A percentile compares a stretch with the other conserved stretches of the same genome.
phyloP scores from a whole-genome alignment of 1,139 yeast species.

The Saccharomyces uvarum region DNA sequence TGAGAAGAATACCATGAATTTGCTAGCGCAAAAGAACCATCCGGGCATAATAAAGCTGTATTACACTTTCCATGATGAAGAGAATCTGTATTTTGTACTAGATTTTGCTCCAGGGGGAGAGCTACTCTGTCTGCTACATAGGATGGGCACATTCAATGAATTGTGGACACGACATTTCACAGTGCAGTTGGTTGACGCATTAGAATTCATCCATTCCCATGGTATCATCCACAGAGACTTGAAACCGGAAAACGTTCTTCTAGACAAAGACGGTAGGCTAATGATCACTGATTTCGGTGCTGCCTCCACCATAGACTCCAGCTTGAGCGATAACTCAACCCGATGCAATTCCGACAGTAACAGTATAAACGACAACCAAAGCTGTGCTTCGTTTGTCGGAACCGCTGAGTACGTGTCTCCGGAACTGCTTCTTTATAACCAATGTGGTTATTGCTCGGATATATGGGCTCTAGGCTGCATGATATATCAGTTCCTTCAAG shows the following conservation, averaged over 20 bases:
- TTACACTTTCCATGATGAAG: constrained; percentile 90
- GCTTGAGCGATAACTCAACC: constrained; percentile 25
- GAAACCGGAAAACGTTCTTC: constrained; percentile 67
- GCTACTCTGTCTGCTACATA: constrained; percentile 67
- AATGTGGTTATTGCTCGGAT: constrained; percentile 69
- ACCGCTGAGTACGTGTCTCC: constrained; percentile 83
- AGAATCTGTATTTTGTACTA: constrained; percentile 80
- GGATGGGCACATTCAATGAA: constrained; percentile 71
- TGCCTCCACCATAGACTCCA: constrained; percentile 47
- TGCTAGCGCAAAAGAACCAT: constrained; percentile 59
- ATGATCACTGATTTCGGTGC: constrained; percentile 81
- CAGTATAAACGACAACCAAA: constrained; percentile 5
- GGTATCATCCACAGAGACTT: constrained; percentile 77
- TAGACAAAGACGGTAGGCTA: constrained; percentile 56
- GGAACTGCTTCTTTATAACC: constrained; percentile 58
- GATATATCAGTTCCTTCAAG: constrained; percentile 65
- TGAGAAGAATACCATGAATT: constrained; percentile 84
- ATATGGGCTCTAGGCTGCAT: constrained; percentile 82
- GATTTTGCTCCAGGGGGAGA: constrained; percentile 95
- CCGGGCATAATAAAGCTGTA: constrained; percentile 84
- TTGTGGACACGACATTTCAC: constrained; percentile 65
- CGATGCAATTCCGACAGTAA: constrained; percentile 7
- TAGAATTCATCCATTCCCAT: constrained; percentile 64
- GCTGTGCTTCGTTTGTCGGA: constrained; percentile 60
- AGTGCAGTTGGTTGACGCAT: constrained; percentile 67